Conservation (phyloP, 495 filamentous ascomycete genomes). For the Talaromyces borbonicus region DNA sequence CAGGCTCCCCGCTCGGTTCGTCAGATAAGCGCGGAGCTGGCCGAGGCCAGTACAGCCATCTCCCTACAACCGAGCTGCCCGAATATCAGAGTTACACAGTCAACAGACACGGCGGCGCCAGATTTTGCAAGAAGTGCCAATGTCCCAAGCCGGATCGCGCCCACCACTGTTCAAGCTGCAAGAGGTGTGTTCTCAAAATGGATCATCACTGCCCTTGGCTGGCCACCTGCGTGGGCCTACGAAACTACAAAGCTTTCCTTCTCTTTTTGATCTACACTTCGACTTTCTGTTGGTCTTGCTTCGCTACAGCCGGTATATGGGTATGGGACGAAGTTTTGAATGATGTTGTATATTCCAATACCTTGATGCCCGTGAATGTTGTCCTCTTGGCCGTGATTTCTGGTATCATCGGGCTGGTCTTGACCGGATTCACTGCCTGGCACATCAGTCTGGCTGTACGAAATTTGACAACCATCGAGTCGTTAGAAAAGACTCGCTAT, state of each 20-base stretch:
- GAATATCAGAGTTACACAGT: slow-evolving; percentile 70
- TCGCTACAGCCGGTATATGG: slow-evolving; percentile 61
- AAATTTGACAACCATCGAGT: slow-evolving; percentile 90
- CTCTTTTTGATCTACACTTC: slow-evolving; percentile 89
- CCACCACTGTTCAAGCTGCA: slow-evolving; percentile 92
- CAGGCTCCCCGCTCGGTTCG: slow-evolving; percentile 52
- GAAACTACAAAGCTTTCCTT: slow-evolving; percentile 92
- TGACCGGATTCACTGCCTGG: slow-evolving; percentile 87
- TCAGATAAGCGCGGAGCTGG: slow-evolving; percentile 20
- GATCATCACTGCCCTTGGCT: slow-evolving; percentile 99
- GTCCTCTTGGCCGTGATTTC: slow-evolving; percentile 76
- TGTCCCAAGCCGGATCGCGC: slow-evolving; percentile 87
- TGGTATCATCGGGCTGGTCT: slow-evolving; percentile 82
- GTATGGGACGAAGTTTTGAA: slow-evolving; percentile 70
- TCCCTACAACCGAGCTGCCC: slow-evolving; percentile 53
- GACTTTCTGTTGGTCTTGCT: slow-evolving; percentile 75
- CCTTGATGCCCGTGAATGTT: slow-evolving; percentile 79
- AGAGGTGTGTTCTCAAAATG: slow-evolving; percentile 94
- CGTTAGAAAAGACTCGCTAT: slow-evolving; percentile 88
- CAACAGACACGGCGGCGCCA: slow-evolving; percentile 72
- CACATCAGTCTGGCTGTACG: slow-evolving; percentile 72
- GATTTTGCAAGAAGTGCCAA: slow-evolving; percentile 97
- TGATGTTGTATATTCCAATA: slow-evolving; percentile 51
- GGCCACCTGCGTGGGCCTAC: slow-evolving; percentile 85
- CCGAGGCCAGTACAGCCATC: slow-evolving; percentile 45